Conservation (phyloP, 352 stramenopile genomes). For the Pythium rishiriense region DNA sequence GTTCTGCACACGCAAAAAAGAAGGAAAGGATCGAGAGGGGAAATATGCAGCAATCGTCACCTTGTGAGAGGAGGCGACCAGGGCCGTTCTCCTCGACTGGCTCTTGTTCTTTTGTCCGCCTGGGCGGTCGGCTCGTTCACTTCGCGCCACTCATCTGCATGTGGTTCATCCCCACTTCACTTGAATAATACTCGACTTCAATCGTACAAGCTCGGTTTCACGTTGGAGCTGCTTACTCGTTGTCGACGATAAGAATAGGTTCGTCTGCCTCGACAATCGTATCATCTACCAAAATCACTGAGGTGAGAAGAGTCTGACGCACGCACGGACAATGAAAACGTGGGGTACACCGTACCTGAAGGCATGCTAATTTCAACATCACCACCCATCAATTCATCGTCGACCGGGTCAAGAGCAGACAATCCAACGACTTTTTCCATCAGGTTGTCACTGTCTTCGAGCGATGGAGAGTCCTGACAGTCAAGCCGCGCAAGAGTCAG, state of each 20-base stretch:
- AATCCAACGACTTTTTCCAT: constrained; percentile 30
- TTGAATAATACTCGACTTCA: constrained; percentile 25
- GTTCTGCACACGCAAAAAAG: constrained; percentile 15
- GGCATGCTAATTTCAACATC: constrained; percentile 24
- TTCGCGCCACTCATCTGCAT: constrained; percentile 4
- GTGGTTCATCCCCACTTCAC: constrained; percentile 32
- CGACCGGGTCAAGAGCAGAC: constrained; percentile 25
- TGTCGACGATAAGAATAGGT: constrained; percentile 15
- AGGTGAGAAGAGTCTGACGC: background rate
- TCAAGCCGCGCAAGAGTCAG: background rate
- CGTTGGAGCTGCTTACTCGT: constrained; percentile 5
- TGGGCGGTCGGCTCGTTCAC: constrained; percentile 9
- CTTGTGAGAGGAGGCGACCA: background rate
- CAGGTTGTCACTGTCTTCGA: constrained; percentile 25
- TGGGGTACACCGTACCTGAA: constrained; percentile 8
- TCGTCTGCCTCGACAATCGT: constrained; percentile 25
- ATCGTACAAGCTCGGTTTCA: constrained; percentile 6
- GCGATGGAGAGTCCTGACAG: constrained; percentile 22
- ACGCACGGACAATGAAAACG: background rate
- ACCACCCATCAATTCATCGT: constrained; percentile 29
- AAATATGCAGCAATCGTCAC: constrained; percentile 19
- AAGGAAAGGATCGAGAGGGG: constrained; percentile 7
- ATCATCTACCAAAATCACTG: constrained; percentile 3
- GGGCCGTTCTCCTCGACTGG: background rate
- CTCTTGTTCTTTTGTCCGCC: constrained; percentile 1